A percentile compares a stretch with the other conserved stretches of the same genome.
Evolutionary conservation across 2,329 filamentous ascomycete species (phyloP).

Genomic region (Nemania sp.): DNA sequence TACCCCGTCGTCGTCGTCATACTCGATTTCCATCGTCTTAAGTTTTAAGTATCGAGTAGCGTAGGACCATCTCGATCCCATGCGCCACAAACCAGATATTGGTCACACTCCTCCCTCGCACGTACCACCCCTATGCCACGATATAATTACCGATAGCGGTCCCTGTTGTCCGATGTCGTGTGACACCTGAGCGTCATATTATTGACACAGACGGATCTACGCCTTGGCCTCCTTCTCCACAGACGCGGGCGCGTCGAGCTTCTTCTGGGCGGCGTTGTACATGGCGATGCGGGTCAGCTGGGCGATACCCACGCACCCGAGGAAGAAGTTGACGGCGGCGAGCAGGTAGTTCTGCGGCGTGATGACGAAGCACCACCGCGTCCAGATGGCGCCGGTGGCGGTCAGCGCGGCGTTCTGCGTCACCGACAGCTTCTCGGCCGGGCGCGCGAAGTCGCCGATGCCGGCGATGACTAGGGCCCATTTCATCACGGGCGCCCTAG

Average conservation of each 20-base stretch:
- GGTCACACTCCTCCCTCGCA: too few species aligned
- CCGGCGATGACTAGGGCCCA: constrained; percentile 94
- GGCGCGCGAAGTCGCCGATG: constrained; percentile 86
- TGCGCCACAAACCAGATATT: too few species aligned
- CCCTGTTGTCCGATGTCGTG: too few species aligned
- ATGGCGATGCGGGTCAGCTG: constrained; percentile 78
- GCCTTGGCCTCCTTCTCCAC: constrained; percentile 5
- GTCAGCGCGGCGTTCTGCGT: constrained; percentile 91
- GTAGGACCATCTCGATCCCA: too few species aligned
- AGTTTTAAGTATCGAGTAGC: too few species aligned
- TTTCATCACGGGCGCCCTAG: constrained; percentile 94
- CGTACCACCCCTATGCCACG: too few species aligned
- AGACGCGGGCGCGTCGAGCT: constrained; percentile 27
- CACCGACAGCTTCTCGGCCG: constrained; percentile 88
- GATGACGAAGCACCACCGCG: constrained; percentile 97
- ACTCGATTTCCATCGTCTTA: too few species aligned
- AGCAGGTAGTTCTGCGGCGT: constrained; percentile 92
- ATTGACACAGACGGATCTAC: too few species aligned
- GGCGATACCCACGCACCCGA: constrained; percentile 81
- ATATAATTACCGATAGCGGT: too few species aligned
- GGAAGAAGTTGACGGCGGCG: constrained; percentile 97
- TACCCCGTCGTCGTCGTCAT: too few species aligned
- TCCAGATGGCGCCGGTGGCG: constrained; percentile 94
- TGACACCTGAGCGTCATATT: too few species aligned
- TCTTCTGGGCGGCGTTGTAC: constrained; percentile 66